Base-by-base conservation (phyloP, 805 yeast species). In the Yarrowia hollandica region DNA sequence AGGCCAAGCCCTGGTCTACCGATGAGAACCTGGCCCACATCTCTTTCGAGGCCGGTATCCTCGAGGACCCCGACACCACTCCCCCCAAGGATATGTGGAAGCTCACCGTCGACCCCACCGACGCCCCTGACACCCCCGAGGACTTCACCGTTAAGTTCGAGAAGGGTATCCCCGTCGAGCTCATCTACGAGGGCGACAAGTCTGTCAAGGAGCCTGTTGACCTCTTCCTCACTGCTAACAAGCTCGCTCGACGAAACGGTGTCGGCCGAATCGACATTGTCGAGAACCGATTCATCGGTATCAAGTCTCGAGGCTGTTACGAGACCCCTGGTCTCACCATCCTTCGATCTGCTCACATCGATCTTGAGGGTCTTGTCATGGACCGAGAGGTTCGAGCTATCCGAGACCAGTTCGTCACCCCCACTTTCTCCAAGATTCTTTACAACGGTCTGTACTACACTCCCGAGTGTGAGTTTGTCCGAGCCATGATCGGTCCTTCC, bases 41-140 rank as follows among this genome's bases (percentile, higher is more conserved):
- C 74, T 92, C 98, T 35, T 94, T 88, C 74, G 99, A 94, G 81
- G 99, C 99, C 64, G 99, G 99, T 77, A 94, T 94, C 67, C 83
- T 94, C 71, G 99, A 94, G 79, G 96, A 94, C 78, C 99, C 99
- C 72, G 88, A 94, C 75, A 85, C 92, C 68, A 94, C 99, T 57
- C 99, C 99, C 65, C 99, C 99, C 77, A 92, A 91, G 80, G 99
- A 94, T 75, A 94, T 94, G 99, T 94, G 99, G 99, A 94, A 94
- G 79, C 83, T 94, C 73, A 94, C 97, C 39, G 89, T 87, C 62
- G 99, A 92, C 76, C 98, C 99, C 69, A 72, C 78, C 37, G 97
- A 92, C 71, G 98, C 99, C 60, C 99, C 99, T 70, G 84, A 88
- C 63, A 77, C 78, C 54, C 98, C 98, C 69, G 97, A 94, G 80